Evolutionary conservation across 1,284 basidiomycete genomes (phyloP), one percentile per base, ranked within the genome.

Genomic region (Entoloma clypeatum): DNA sequence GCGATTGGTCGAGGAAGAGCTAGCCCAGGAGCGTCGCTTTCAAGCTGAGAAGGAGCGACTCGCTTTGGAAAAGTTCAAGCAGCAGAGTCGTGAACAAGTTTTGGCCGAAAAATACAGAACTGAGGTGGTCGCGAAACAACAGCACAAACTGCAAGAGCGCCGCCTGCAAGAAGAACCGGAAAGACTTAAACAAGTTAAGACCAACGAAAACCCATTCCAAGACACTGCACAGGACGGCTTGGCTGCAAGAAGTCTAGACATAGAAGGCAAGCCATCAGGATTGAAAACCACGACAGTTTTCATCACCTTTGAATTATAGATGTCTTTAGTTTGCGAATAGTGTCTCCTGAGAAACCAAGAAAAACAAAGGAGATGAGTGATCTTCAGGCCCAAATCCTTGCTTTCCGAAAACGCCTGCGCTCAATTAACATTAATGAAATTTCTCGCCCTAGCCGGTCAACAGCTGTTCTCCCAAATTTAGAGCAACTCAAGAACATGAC

Each of bases 341-440:
- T 59, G 13, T 62, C 69, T 28, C 57, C 64, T 13, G 45, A 49
- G 5, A 52, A 56, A 16, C 54, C 49, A 14, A 54, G 56, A 13
- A 64, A 58, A 47, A 56, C 60, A 17, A 57, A 61, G 41, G 63
- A 61, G 44, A 61, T 63, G 48, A 50, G 55, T 31, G 63, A 65
- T 30, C 49, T 75, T 7, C 62, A 74, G 44, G 56, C 59, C 34
- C 62, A 61, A 32, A 62, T 79, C 21, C 49, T 71, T 29, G 51
- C 49, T 3, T 55, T 86, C 19, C 69, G 81, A 42, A 80, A 72
- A 52, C 68, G 74, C n/a, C 63, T 88, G 22, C 72, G 72, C 33
- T 74, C 77, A 5, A 67, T 88, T 43, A 72, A 69, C 43, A 74
- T 87, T 44, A 75, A 77, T 43, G 74, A 76, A 35, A 56, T 71